Base-by-base conservation (phyloP, 176 grass and related monocot genomes). In the Sorghum bicolor region DNA sequence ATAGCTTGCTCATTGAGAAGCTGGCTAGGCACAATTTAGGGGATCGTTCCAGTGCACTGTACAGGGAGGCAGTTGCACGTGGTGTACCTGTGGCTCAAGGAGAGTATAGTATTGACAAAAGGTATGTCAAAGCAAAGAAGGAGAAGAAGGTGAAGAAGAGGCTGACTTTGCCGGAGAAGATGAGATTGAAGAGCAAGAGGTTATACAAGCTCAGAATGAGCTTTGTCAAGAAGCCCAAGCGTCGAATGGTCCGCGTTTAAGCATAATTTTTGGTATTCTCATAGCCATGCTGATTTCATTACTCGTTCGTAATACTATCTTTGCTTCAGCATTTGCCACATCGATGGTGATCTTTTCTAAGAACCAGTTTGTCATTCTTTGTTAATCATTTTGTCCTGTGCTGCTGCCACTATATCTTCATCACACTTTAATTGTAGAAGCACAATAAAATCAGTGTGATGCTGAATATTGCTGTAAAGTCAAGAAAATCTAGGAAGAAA, bases 81-180 rank as follows among this genome's bases (percentile, higher is more conserved):
- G 87, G 89, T 19, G 86, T 99, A 67, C 67, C 85, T 6, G 86
- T 94, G 60, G 83, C 83, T 1, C 91, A 39, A 5, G 85, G 82
- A 67, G 87, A 57, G 20, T 92, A 91, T 67, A 92, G 79, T 66
- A 43, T 96, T 72, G 89, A 96, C 64, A 85, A 90, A 71, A 94
- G 88, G 70, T 96, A 89, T 69, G 72, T 89, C 26, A 91, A 88
- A 53, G 88, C 79, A 58, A 99, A 95, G 82, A 87, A 88, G 80
- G 88, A 87, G 74, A 91, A 93, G 86, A 92, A 87, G 89, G 83
- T 90, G 62, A 99, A 92, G 76, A 99, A 92, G 93, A 94, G 91
- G 83, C 89, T 88, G 33, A 99, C 96, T 52, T 94, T 99, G 75
- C 85, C 93, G 11, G 91, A 96, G 81, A 99, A 99, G 79, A 94